A percentile compares a stretch with the other conserved stretches of the same genome.
Conservation (phyloP, 305 asterid species). For the Fraxinus xanthoxyloides region DNA sequence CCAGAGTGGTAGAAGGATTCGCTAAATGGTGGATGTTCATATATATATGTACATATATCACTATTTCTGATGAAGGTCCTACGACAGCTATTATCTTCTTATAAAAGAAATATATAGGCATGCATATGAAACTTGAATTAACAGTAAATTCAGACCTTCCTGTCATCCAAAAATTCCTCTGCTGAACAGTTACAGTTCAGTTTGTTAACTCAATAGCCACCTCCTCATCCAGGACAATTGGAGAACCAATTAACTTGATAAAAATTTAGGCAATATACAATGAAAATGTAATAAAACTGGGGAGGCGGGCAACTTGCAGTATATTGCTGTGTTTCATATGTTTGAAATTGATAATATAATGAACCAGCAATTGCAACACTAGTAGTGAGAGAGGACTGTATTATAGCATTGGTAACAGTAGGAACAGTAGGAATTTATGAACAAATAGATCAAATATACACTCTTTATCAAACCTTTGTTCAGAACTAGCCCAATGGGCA, state of each 20-base stretch:
- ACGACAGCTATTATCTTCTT: neutral
- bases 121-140: neutral
- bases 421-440: neutral
- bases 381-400: neutral
- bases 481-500: neutral
- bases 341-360: neutral
- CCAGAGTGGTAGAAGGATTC: conserved; percentile 11
- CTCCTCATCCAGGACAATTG: neutral
- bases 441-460: neutral
- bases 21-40: conserved; percentile 6
- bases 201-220: neutral
- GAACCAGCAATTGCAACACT: neutral
- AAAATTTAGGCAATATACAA: neutral
- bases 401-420: neutral
- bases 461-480: neutral
- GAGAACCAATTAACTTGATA: neutral
- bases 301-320: neutral
- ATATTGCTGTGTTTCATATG: neutral
- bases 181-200: neutral
- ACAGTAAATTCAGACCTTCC: neutral
- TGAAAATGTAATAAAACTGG: neutral
- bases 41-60: neutral
- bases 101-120: neutral
- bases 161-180: neutral
- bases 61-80: neutral